Percentiles rank a stretch among this genome's conserved stretches.
These are phyloP conservation scores for Amphibolis antarctica DNA, from an alignment of 106 monocot species.

Conservation along the genomic window DNA sequence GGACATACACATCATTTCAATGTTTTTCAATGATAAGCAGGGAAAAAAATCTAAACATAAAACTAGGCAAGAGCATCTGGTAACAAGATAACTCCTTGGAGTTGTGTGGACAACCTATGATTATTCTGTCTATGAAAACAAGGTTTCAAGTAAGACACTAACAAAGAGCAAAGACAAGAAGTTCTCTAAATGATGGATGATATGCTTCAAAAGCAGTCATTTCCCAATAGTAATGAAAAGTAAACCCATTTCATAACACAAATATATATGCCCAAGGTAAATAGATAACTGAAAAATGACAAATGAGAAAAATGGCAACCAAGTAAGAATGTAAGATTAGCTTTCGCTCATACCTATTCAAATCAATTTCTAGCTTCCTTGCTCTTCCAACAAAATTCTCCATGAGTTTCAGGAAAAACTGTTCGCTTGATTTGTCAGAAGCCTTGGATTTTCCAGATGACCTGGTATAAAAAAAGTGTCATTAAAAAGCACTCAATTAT, in stretches of 20 bases:
- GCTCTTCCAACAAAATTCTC: constrained; percentile 54
- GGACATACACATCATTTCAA: no score
- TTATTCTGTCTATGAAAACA: neutral
- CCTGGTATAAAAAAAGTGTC: constrained; percentile 18
- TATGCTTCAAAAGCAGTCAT: no score
- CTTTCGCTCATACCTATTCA: constrained; percentile 39
- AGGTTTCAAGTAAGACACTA: neutral
- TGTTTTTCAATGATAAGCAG: no score
- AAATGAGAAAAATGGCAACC: neutral
- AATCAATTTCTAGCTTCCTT: constrained; percentile 46
- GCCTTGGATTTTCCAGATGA: constrained; percentile 22
- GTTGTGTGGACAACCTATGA: neutral
- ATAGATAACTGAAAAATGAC: no score
- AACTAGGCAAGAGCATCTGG: no score
- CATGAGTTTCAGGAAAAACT: constrained; percentile 34
- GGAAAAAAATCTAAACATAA: neutral
- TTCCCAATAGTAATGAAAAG: no score
- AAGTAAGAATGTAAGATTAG: neutral
- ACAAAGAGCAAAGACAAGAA: no score
- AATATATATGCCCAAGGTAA: no score
- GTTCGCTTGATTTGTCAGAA: constrained; percentile 20
- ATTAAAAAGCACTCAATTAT: neutral
- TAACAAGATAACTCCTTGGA: no score
- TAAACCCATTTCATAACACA: no score
- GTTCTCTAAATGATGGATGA: no score